Evolutionary conservation across 257 asterid genomes (phyloP).

Genomic region (Galeopsis tetrahit): DNA sequence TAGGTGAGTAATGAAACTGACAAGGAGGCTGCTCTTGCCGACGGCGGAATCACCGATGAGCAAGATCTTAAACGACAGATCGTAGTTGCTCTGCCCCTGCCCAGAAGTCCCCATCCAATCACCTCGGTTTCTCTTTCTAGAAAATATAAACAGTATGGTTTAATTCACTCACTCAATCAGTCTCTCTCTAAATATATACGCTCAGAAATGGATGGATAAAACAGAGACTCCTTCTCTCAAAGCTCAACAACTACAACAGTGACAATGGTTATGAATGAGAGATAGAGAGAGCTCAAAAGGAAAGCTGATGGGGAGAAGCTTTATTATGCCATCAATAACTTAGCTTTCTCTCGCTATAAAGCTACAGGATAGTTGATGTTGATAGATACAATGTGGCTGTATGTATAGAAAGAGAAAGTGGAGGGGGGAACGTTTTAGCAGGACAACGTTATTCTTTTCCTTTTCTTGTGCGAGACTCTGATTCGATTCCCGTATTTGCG

Average conservation of each 20-base stretch:
- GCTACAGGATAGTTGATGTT: conserved; percentile 8
- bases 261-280: conserved; percentile 40
- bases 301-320: conserved; percentile 36
- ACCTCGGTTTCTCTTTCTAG: conserved; percentile 33
- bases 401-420: conserved; percentile 42
- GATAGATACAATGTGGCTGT: conserved; percentile 31
- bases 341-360: conserved; percentile 33
- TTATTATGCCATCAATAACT: conserved; percentile 37
- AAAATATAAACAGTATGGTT: background rate
- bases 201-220: conserved; percentile 3
- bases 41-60: conserved; percentile 96
- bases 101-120: conserved; percentile 62
- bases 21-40: conserved; percentile 94
- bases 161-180: background rate
- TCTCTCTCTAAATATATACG: conserved; percentile 7
- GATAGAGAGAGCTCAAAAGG: conserved; percentile 22
- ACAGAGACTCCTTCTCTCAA: conserved; percentile 31
- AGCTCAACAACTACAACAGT: conserved; percentile 41
- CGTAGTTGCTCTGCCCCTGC: conserved; percentile 70
- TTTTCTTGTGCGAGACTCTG: conserved; percentile 33
- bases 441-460: conserved; percentile 46
- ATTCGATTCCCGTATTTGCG: conserved; percentile 59
- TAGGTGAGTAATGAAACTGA: conserved; percentile 76
- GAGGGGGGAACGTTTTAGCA: conserved; percentile 30
- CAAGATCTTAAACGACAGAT: conserved; percentile 92